Evolutionary conservation across 2,329 filamentous ascomycete genomes (phyloP), one percentile per base, ranked within the genome.

Genomic region (Elsinoe arachidis): DNA sequence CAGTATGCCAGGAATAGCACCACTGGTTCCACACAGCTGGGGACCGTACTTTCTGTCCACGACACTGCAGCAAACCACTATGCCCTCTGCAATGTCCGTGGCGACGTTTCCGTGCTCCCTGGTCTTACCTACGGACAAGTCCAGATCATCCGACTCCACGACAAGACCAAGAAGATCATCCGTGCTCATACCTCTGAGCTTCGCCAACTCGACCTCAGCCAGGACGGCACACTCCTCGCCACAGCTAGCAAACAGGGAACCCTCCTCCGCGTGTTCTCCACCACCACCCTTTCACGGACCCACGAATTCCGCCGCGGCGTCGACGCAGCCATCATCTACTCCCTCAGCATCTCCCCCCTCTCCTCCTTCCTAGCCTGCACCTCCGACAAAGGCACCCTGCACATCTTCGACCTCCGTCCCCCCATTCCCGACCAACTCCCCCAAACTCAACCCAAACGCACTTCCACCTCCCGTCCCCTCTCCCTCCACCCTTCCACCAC

Each of bases 201-300:
- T 15, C 82, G 87, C 60, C 90, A 90, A 41, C 78, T 99, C 62
- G 81, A 85, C 10, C 75, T 99, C 35, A 95, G 89, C 63, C 79
- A 79, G 0, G 88, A 96, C 67, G 90, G 88, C 2, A 82, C 89
- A 51, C 73, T 95, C 14, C 75, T 97, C 30, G 93, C 91, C 12
- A 96, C 90, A 1, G 92, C 92, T 10, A 96, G 91, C 70, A 88
- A 96, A 71, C 88, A 87, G 77, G 93, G 93, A 34, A 99, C 93
- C 0, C 76, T 99, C 21, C 83, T 97, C 64, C 87, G 92, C 15
- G 81, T 97, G 26, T 97, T 88, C 74, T 82, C 86, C 21, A 92
- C 90, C 1, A 78, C 78, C 55, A 95, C 85, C 64, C 90, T 88
- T 67, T 88, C 88, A 10, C 86, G 87, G 59, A 74, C 96, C 38